Evolutionary conservation across 768 basidiomycete species (phyloP).

Genomic region (Leccinum subgranulosum): DNA sequence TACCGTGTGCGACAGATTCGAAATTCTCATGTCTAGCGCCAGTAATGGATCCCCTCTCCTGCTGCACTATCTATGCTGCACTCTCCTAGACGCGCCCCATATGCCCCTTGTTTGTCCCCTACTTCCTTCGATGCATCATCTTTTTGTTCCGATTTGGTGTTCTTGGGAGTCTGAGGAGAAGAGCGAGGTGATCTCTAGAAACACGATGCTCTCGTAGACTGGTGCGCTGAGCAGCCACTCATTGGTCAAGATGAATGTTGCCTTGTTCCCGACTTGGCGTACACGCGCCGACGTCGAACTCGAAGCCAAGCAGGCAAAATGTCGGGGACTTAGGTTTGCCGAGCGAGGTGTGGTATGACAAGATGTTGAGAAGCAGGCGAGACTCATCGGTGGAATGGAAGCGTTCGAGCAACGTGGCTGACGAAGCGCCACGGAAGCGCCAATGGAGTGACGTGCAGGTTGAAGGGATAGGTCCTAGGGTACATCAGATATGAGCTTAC

Average conservation of each 20-base stretch:
- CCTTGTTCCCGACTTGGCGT: constrained; percentile 75
- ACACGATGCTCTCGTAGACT: constrained; percentile 83
- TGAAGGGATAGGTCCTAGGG: no score
- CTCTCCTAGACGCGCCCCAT: constrained; percentile 82
- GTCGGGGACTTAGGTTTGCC: no score
- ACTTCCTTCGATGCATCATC: constrained; percentile 50
- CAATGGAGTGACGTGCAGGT: no score
- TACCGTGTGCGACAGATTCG: not conserved
- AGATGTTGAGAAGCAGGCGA: not conserved
- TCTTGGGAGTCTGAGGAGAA: constrained; percentile 75
- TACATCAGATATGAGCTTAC: not conserved
- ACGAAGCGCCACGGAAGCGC: no score
- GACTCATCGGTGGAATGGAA: not conserved
- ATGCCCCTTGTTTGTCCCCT: constrained; percentile 61
- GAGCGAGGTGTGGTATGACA: not conserved
- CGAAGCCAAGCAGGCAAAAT: no score
- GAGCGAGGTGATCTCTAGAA: constrained; percentile 87
- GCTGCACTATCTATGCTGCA: not conserved
- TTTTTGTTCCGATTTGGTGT: constrained; percentile 39
- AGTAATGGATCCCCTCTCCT: no score
- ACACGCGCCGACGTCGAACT: no score
- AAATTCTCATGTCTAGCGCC: not conserved
- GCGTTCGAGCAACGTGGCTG: not conserved
- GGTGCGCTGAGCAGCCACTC: constrained; percentile 73
- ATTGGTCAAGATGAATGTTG: constrained; percentile 61